Evolutionary conservation across 495 filamentous ascomycete species (phyloP).

Genomic region (Neurospora intermedia): DNA sequence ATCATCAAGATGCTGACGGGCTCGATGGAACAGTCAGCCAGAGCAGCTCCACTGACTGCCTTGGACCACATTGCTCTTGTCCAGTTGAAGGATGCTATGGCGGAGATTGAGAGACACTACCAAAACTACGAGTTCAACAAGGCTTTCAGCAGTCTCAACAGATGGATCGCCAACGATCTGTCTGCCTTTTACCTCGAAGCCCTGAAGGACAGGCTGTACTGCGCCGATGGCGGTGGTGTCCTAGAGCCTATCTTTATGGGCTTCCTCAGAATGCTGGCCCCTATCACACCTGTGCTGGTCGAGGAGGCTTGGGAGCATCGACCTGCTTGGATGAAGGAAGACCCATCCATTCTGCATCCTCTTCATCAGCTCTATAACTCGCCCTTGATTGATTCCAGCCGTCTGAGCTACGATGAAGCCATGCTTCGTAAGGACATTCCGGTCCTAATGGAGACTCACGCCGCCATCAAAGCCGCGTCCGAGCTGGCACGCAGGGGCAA

Average conservation of each 20-base stretch:
- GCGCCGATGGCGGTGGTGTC: conserved; percentile 55
- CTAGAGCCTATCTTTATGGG: conserved; percentile 58
- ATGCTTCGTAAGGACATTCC: conserved; percentile 42
- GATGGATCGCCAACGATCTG: conserved; percentile 69
- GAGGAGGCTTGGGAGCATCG: conserved; percentile 80
- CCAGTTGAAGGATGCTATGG: conserved; percentile 54
- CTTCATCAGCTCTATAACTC: conserved; percentile 31
- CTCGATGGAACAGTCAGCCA: conserved; percentile 52
- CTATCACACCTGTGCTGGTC: conserved; percentile 73
- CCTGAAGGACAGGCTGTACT: conserved; percentile 84
- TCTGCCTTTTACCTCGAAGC: conserved; percentile 91
- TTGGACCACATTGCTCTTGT: conserved; percentile 67
- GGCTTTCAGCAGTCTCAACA: conserved; percentile 58
- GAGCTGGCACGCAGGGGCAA: conserved; percentile 56
- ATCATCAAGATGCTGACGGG: conserved; percentile 84
- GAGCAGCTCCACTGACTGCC: conserved; percentile 33
- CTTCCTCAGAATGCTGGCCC: conserved; percentile 65
- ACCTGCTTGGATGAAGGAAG: conserved; percentile 49
- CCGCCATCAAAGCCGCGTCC: conserved; percentile 57
- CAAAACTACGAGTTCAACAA: conserved; percentile 73
- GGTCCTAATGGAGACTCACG: conserved; percentile 42
- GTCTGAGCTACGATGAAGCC: conserved; percentile 19
- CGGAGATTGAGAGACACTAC: conserved; percentile 49
- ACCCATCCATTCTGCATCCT: conserved; percentile 25
- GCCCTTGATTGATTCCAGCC: conserved; percentile 24